These are phyloP conservation scores for Barnettozyma sucrosica DNA, from an alignment of 805 yeast species.

Conservation along the genomic window DNA sequence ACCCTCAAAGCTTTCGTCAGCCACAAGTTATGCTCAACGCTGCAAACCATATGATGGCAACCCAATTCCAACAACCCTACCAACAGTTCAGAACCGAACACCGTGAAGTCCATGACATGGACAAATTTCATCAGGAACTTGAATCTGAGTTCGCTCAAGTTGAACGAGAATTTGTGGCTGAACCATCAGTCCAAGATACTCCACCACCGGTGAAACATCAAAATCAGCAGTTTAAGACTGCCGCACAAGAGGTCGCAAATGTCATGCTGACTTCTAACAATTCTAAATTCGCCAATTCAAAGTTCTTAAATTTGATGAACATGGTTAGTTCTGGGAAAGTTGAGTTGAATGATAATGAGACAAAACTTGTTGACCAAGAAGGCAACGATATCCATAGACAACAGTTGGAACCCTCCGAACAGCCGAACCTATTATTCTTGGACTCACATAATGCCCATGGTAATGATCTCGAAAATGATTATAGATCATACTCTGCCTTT, in stretches of 20 bases:
- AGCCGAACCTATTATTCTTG: slow-evolving; percentile 5
- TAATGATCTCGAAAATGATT: slow-evolving; percentile 5
- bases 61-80: slow-evolving; percentile 10
- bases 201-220: slow-evolving; percentile 2
- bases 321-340: slow-evolving; percentile 22
- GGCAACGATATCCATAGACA: slow-evolving; percentile 24
- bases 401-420: slow-evolving; percentile 6
- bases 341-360: slow-evolving; percentile 20
- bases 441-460: slow-evolving; percentile 7
- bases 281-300: slow-evolving; percentile 23
- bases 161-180: slow-evolving; percentile 7
- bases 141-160: slow-evolving; percentile 15
- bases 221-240: slow-evolving; percentile 20
- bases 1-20: slow-evolving; percentile 1
- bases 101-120: slow-evolving; percentile 16
- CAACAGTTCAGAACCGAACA: slow-evolving; percentile 20
- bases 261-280: slow-evolving; percentile 19
- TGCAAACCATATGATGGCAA: slow-evolving; percentile 5
- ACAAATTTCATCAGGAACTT: slow-evolving; percentile 12
- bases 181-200: neutral
- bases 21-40: slow-evolving; percentile 7
- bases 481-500: neutral
- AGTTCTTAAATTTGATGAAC: slow-evolving; percentile 24
- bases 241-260: slow-evolving; percentile 24
- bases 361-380: slow-evolving; percentile 20